Base-by-base conservation (phyloP, 768 basidiomycete species). In the Kwoniella heveanensis region DNA sequence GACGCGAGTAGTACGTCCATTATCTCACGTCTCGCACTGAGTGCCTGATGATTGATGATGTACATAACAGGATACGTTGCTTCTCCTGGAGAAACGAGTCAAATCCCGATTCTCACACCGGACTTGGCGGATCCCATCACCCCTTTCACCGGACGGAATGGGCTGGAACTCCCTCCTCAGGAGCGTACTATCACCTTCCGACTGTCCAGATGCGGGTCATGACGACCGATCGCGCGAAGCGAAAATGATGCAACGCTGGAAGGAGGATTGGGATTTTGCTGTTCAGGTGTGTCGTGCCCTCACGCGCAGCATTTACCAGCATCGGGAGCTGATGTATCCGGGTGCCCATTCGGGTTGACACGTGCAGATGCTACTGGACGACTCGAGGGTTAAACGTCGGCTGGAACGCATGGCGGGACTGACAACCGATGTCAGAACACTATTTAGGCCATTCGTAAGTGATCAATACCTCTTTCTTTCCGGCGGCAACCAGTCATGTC, bases 31-130 rank as follows among this genome's bases (percentile, higher is more conserved):
- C n/a, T n/a, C n/a, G n/a, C n/a, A n/a, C n/a, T n/a, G n/a, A n/a
- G n/a, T n/a, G n/a, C 32, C 32, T 32, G 7, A 32, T 13, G 32
- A 32, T n/a, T 50, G 37, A n/a, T 44, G 22, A 36, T 25, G 60
- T 54, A 59, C 52, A 32, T 49, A 46, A 50, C 63, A 82, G 80
- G 93, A 98, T 72, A 89, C 91, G 19, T 85, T 97, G 63, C 89
- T 90, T 66, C 81, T 90, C 1, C 83, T 99, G 19, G 96, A 99
- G 79, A 99, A 99, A 79, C 85, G 96, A 48, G 96, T 99, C 54
- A 96, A 98, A 80, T 96, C 92, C 68, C 86, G 96, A 2, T 99
- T 98, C 81, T 97, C 94, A 1, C 92, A 93, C 30, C 84, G 96
- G 59, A 90, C 92, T 71, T 83, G 94, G 60, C 86, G 91, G 51